A percentile compares a stretch with the other conserved stretches of the same genome.
Conservation (phyloP, 768 basidiomycete genomes). For the Boletus barrowsii region DNA sequence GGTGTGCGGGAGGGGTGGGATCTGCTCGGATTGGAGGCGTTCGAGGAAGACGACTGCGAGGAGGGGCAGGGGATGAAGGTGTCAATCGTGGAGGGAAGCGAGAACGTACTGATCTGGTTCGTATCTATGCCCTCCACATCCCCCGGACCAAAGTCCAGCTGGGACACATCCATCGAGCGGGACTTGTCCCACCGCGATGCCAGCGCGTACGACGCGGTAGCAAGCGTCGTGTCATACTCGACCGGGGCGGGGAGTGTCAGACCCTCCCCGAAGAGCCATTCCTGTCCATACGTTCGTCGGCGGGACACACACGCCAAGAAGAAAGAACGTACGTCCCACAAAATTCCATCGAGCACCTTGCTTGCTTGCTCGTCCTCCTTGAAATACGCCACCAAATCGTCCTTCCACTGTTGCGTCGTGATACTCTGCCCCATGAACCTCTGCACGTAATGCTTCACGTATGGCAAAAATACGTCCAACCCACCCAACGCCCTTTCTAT, state of each 20-base stretch:
- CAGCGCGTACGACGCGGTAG: neutral
- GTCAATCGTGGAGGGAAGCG: neutral
- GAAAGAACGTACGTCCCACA: conserved; percentile 49
- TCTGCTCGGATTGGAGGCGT: conserved; percentile 53
- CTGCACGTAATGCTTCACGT: conserved; percentile 51
- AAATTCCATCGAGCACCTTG: conserved; percentile 44
- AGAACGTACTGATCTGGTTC: neutral
- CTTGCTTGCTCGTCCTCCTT: conserved; percentile 39
- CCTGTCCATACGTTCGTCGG: neutral
- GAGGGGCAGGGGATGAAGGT: too few relatives aligned
- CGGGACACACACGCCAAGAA: too few relatives aligned
- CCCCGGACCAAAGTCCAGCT: neutral
- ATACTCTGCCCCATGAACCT: conserved; percentile 57
- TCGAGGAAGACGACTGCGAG: conserved; percentile 25
- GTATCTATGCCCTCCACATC: neutral
- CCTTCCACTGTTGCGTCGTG: conserved; percentile 56
- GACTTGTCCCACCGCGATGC: neutral
- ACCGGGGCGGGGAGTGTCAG: neutral
- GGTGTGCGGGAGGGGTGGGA: conserved; percentile 52
- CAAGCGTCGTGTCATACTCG: neutral
- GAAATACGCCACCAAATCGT: conserved; percentile 42
- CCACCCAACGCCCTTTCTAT: conserved; percentile 55
- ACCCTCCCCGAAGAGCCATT: neutral
- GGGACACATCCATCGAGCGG: neutral
- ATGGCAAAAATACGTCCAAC: conserved; percentile 52